These are phyloP conservation scores for Dactylellina leptospora DNA, from an alignment of 2,329 filamentous ascomycete genomes.

Conservation along the genomic window DNA sequence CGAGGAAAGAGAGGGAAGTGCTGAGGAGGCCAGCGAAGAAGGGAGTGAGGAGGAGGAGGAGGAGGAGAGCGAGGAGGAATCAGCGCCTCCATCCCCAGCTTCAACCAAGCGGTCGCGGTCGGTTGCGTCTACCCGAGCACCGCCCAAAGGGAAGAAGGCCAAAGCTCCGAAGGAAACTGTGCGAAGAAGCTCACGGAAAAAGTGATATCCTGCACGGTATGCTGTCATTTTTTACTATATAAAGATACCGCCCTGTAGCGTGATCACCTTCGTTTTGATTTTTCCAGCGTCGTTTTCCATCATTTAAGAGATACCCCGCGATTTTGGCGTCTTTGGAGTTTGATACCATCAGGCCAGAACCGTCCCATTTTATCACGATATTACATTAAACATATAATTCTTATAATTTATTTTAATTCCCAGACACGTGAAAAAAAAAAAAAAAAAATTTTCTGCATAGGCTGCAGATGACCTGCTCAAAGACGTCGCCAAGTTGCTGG, in stretches of 20 bases:
- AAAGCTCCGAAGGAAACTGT: conserved; percentile 47
- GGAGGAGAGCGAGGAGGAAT: conserved; percentile 42
- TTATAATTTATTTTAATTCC: conserved; percentile 13
- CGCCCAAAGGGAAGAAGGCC: conserved; percentile 42
- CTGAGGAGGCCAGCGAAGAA: conserved; percentile 56
- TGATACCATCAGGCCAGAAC: neutral
- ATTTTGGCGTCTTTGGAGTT: neutral
- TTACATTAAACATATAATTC: neutral
- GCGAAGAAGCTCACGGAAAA: conserved; percentile 50
- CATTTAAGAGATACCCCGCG: conserved; percentile 27
- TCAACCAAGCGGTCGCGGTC: conserved; percentile 50
- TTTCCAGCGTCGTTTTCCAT: conserved; percentile 11
- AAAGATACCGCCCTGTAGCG: neutral
- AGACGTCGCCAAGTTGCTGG: conserved; percentile 29
- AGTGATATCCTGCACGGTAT: neutral
- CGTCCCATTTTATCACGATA: neutral
- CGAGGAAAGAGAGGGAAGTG: conserved; percentile 60
- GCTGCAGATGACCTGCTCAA: conserved; percentile 44
- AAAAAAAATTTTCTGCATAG: neutral
- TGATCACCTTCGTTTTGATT: neutral
- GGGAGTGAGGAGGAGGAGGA: conserved; percentile 38
- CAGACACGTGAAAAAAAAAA: neutral
- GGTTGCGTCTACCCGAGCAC: conserved; percentile 46
- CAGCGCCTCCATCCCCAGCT: conserved; percentile 29
- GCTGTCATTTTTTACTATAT: neutral